Base-by-base conservation (phyloP, 2,329 filamentous ascomycete species). In the Xylariaceae sp. region DNA sequence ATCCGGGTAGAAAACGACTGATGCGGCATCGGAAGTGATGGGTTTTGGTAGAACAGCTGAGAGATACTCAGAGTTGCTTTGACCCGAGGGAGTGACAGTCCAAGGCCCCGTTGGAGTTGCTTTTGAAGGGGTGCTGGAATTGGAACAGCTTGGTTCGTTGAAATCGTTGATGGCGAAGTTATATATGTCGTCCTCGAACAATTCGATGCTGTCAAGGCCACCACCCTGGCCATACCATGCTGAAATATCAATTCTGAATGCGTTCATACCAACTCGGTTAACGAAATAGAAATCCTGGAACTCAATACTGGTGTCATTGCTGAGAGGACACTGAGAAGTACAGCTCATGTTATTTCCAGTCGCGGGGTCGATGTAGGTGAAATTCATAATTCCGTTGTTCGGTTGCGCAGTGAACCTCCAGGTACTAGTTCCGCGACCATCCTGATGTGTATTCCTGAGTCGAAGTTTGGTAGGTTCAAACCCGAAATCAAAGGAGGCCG, bases 211-310 rank as follows among this genome's bases (percentile, higher is more conserved):
- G 64, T 88, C 80, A 51, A 99, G 74, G 36, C 94, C 94, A 63
- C 84, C 95, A 50, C 92, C 94, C 50, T 73, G 73, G 34, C 94
- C 94, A 70, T 95, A 96, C 81, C 87, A 97, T 15, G 83, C 88
- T 2, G 86, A 88, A 55, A 99, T 86, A 65, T 95, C 88, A 50
- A 99, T 80, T 57, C 86, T 83, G 70, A 99, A 94, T 32, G 79
- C 80, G 66, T 87, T 86, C 91, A 97, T 96, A 49, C 89, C 90
- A 58, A 99, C 85, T 6, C 73, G 71, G 67, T 94, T 95, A 62
- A 96, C 88, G 63, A 99, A 96, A 61, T 84, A 80, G 68, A 97
- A 99, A 65, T 99, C 94, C 70, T 96, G 92, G 62, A 83, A 95
- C 47, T 77, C 71, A 47, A 85, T 70, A 5, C 78, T 80, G 16